A percentile compares a stretch with the other conserved stretches of the same genome.
Conservation (phyloP, 75 land plant genomes). For the Picea sitchensis region DNA sequence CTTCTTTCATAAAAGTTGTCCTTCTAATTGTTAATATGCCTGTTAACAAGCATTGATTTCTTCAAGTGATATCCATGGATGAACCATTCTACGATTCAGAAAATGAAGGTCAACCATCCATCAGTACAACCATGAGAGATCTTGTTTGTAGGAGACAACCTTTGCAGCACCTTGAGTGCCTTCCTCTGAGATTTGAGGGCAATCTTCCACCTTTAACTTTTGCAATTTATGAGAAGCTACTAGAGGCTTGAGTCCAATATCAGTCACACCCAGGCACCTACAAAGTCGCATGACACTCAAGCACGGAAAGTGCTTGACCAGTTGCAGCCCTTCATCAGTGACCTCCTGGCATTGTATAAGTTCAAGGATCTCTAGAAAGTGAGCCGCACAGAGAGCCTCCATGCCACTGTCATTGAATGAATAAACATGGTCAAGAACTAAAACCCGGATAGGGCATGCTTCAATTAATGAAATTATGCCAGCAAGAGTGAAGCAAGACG, state of each 20-base stretch:
- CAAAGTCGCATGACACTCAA: slow-evolving; percentile 32
- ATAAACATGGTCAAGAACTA: slow-evolving; percentile 46
- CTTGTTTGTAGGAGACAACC: slow-evolving; percentile 47
- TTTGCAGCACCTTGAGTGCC: slow-evolving; percentile 63
- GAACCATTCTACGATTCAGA: neutral
- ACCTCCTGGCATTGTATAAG: slow-evolving; percentile 65
- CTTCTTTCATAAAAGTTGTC: neutral
- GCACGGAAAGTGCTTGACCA: slow-evolving; percentile 33
- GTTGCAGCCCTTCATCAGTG: slow-evolving; percentile 57
- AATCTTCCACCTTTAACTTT: slow-evolving; percentile 47
- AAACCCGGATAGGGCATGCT: slow-evolving; percentile 40
- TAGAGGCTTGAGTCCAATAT: slow-evolving; percentile 62
- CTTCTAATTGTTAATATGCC: neutral
- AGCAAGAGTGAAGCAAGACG: slow-evolving; percentile 44
- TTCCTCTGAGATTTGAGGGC: slow-evolving; percentile 64
- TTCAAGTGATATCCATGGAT: no score
- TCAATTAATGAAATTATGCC: slow-evolving; percentile 52
- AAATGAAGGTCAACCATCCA: neutral
- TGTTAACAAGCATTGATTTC: no score
- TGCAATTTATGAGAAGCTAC: slow-evolving; percentile 50
- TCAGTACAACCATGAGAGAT: slow-evolving; percentile 60
- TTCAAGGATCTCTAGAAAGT: slow-evolving; percentile 44
- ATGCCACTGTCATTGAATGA: slow-evolving; percentile 71
- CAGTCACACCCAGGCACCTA: slow-evolving; percentile 63
- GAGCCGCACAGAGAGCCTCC: slow-evolving; percentile 62